These are phyloP conservation scores for Fraxinus paxiana DNA, from an alignment of 305 asterid genomes.

Conservation along the genomic window DNA sequence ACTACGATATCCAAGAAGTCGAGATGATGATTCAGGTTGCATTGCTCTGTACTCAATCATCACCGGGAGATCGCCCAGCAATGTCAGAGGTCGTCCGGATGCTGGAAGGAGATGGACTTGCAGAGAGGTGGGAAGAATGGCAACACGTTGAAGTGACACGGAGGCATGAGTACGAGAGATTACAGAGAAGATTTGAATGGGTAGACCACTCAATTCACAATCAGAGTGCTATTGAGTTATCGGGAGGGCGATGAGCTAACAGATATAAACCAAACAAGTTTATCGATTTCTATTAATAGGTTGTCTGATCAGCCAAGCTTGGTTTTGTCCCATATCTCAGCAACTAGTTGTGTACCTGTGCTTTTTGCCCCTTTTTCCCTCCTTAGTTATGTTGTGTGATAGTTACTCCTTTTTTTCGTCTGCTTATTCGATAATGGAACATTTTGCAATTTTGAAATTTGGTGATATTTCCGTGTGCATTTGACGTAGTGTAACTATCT, in stretches of 20 bases:
- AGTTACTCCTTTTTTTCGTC: neutral
- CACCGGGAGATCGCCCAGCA: conserved; percentile 84
- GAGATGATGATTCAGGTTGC: conserved; percentile 96
- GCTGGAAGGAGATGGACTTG: conserved; percentile 93
- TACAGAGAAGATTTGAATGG: conserved; percentile 76
- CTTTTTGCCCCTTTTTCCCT: neutral
- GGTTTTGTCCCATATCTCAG: neutral
- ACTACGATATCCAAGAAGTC: conserved; percentile 59
- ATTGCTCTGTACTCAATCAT: conserved; percentile 69
- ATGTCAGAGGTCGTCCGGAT: conserved; percentile 89
- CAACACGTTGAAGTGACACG: conserved; percentile 72
- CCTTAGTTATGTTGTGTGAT: neutral
- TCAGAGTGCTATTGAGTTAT: conserved; percentile 71
- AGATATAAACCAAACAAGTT: neutral
- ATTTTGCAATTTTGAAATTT: neutral
- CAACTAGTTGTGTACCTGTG: neutral
- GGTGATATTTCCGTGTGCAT: neutral
- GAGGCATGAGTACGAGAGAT: conserved; percentile 65
- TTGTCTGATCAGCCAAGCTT: neutral
- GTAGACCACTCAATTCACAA: conserved; percentile 67
- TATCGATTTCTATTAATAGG: neutral
- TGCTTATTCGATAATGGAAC: neutral
- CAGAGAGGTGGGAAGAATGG: conserved; percentile 94
- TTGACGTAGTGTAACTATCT: neutral
- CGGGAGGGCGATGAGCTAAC: conserved; percentile 63